phyloP scores from a whole-genome alignment of 306 rosid genomes.

The Glycyrrhiza uralensis region DNA sequence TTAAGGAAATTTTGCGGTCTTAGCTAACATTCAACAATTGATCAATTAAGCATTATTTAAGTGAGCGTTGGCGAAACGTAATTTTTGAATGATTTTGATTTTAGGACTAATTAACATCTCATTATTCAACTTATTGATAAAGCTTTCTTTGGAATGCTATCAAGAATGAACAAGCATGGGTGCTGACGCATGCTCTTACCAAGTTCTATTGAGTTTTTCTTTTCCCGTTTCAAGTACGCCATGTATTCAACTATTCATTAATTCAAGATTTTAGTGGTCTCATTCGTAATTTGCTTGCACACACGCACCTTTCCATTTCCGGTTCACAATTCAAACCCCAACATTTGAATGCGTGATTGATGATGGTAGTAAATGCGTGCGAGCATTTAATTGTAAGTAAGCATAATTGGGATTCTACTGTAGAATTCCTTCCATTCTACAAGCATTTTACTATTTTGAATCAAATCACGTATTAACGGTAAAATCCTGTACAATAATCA shows the following conservation, averaged over 20 bases:
- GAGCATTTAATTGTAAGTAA: neutral
- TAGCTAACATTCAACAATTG: too few species aligned
- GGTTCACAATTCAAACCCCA: neutral
- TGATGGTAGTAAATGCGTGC: too few species aligned
- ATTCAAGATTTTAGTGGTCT: neutral
- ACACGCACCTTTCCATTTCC: too few species aligned
- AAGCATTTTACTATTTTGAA: too few species aligned
- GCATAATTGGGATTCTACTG: neutral
- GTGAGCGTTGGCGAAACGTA: too few species aligned
- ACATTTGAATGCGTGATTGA: neutral
- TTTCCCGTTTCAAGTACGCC: neutral
- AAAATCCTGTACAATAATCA: neutral
- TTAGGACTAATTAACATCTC: neutral
- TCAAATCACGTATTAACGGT: too few species aligned
- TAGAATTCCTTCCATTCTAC: too few species aligned
- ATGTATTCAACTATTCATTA: neutral
- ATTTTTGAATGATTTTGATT: too few species aligned
- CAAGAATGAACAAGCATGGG: neutral
- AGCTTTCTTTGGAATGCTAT: neutral
- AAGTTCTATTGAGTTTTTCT: neutral
- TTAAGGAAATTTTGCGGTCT: too few species aligned
- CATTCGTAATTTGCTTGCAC: too few species aligned
- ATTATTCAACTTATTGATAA: too few species aligned
- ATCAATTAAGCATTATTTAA: too few species aligned
- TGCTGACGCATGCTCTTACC: neutral